Conservation (phyloP, 345 rosid species). For the Gossypium thurberi region DNA sequence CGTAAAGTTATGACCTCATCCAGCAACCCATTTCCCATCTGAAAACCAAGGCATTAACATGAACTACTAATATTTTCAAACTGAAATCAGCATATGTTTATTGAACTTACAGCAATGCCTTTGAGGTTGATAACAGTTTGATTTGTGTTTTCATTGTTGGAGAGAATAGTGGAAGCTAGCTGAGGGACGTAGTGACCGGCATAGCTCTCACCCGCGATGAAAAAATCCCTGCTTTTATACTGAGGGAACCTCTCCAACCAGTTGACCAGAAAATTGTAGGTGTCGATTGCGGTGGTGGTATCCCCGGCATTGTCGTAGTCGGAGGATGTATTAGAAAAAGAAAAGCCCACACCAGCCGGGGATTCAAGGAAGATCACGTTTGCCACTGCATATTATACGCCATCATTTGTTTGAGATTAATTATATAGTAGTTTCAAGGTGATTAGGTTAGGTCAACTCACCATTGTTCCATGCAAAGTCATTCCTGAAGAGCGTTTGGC, state of each 20-base stretch:
- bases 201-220: conserved; percentile 38
- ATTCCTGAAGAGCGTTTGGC: conserved; percentile 14
- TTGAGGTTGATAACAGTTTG: conserved; percentile 32
- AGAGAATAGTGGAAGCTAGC: conserved; percentile 29
- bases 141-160: conserved; percentile 19
- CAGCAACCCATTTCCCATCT: conserved; percentile 38
- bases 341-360: conserved; percentile 37
- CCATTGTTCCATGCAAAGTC: not conserved
- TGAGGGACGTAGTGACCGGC: conserved; percentile 53
- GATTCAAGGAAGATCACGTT: conserved; percentile 34
- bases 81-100: no score
- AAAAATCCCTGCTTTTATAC: conserved; percentile 35
- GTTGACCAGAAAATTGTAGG: conserved; percentile 31
- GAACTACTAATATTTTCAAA: no score
- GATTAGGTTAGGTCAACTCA: no score
- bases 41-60: not conserved
- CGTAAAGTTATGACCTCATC: conserved; percentile 11
- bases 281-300: conserved; percentile 26
- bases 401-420: not conserved
- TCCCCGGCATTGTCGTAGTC: conserved; percentile 21
- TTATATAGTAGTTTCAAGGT: no score
- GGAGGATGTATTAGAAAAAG: conserved; percentile 25
- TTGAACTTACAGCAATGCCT: conserved; percentile 19
- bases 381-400: conserved; percentile 20
- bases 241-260: conserved; percentile 49